phyloP scores from a whole-genome alignment of 768 basidiomycete species.

The Lactarius akahatsu region DNA sequence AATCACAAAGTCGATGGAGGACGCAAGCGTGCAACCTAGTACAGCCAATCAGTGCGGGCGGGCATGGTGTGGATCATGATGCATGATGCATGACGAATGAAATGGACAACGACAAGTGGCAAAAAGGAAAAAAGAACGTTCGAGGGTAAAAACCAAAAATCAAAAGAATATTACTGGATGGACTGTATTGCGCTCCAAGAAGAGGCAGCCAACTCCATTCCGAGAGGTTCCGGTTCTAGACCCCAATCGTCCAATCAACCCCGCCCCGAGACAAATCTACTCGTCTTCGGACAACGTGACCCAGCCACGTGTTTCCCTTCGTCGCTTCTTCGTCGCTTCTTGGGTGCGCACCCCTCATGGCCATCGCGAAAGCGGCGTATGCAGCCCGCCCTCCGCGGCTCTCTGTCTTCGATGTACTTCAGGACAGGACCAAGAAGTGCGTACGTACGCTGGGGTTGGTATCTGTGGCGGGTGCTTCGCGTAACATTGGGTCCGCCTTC shows the following conservation, averaged over 20 bases:
- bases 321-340: conserved; percentile 6
- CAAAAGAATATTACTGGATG: too few species aligned
- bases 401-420: conserved; percentile 6
- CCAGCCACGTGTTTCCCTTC: conserved; percentile 7
- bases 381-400: conserved; percentile 21
- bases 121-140: background rate
- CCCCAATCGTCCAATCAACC: background rate
- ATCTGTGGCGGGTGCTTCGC: too few species aligned
- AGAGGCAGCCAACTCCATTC: background rate
- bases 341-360: conserved; percentile 10
- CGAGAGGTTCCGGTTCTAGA: background rate
- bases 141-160: too few species aligned
- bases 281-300: background rate
- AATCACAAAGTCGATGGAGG: background rate
- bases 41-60: background rate
- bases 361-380: conserved; percentile 5
- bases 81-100: background rate
- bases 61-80: background rate
- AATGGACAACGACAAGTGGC: background rate
- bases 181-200: too few species aligned
- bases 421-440: background rate
- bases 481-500: too few species aligned
- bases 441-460: background rate
- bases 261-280: conserved; percentile 6
- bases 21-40: background rate